Conservation (phyloP, 108 stramenopile species). For the Bacterosira constricta region DNA sequence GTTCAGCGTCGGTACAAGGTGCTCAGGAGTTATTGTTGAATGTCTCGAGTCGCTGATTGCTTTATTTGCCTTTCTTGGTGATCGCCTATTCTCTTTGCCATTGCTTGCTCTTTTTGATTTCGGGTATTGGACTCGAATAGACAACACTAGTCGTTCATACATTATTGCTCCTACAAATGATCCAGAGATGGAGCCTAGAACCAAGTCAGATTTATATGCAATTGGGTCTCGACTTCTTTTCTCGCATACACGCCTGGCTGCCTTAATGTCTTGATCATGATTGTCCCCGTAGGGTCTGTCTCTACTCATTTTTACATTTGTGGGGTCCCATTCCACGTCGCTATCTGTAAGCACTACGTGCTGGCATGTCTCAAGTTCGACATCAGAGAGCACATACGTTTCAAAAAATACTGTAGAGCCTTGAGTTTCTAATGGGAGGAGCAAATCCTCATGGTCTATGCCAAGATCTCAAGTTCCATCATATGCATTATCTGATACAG, state of each 20-base stretch:
- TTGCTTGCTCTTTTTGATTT: background rate
- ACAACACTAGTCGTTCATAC: too few species aligned
- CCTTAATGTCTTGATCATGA: background rate
- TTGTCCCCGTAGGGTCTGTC: background rate
- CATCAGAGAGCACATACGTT: background rate
- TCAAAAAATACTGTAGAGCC: conserved; percentile 16
- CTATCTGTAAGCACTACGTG: background rate
- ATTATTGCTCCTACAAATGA: too few species aligned
- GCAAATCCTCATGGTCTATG: background rate
- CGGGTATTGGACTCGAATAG: too few species aligned
- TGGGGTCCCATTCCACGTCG: background rate
- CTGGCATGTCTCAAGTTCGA: background rate
- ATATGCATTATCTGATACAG: conserved; percentile 17
- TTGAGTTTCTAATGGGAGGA: background rate
- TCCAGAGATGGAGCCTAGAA: background rate
- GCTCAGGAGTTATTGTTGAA: conserved; percentile 16
- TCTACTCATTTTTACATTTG: background rate
- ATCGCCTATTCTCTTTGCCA: background rate
- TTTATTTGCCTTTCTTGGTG: background rate
- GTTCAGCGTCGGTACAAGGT: conserved; percentile 8
- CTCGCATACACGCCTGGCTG: background rate
- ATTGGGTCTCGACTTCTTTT: background rate
- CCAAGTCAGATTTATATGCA: background rate
- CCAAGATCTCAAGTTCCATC: background rate
- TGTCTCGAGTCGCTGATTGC: background rate